A percentile compares a stretch with the other conserved stretches of the same genome.
Conservation (phyloP, 2,329 filamentous ascomycete genomes). For the Knoxdaviesia proteae region DNA sequence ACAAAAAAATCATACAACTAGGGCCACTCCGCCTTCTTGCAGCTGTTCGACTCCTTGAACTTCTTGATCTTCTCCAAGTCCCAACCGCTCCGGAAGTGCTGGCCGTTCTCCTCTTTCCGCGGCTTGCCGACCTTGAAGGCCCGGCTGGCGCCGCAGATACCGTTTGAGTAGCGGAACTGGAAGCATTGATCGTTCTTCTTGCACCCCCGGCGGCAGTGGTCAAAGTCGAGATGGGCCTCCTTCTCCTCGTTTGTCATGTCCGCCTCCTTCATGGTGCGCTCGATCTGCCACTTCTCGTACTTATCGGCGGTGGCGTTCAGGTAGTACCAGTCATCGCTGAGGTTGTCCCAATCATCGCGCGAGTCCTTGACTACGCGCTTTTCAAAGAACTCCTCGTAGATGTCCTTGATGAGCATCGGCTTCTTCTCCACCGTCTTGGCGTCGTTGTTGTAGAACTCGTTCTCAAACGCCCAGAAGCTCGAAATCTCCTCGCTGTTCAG, state of each 20-base stretch:
- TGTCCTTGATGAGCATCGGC: slow-evolving; percentile 22
- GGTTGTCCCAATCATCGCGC: slow-evolving; percentile 31
- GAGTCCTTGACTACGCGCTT: slow-evolving; percentile 14
- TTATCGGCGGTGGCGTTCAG: slow-evolving; percentile 12
- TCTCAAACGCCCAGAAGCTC: slow-evolving; percentile 29
- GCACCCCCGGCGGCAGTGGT: slow-evolving; percentile 24
- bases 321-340: slow-evolving; percentile 23
- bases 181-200: slow-evolving; percentile 15
- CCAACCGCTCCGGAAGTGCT: slow-evolving; percentile 19
- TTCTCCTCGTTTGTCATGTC: slow-evolving; percentile 16
- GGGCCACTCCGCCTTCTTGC: slow-evolving; percentile 14
- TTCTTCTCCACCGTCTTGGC: slow-evolving; percentile 5
- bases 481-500: slow-evolving; percentile 27
- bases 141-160: slow-evolving; percentile 15
- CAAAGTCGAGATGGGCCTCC: slow-evolving; percentile 18
- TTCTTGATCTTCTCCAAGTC: slow-evolving; percentile 16
- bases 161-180: slow-evolving; percentile 19
- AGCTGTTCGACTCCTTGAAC: slow-evolving; percentile 17
- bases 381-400: slow-evolving; percentile 24
- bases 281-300: slow-evolving; percentile 13
- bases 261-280: slow-evolving; percentile 13
- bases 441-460: slow-evolving; percentile 12
- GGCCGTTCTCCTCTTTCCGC: slow-evolving; percentile 11
- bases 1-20: too few relatives aligned
- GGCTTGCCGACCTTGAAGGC: slow-evolving; percentile 19